These are phyloP conservation scores for Acer saccharum DNA, from an alignment of 345 rosid genomes.

Conservation along the genomic window DNA sequence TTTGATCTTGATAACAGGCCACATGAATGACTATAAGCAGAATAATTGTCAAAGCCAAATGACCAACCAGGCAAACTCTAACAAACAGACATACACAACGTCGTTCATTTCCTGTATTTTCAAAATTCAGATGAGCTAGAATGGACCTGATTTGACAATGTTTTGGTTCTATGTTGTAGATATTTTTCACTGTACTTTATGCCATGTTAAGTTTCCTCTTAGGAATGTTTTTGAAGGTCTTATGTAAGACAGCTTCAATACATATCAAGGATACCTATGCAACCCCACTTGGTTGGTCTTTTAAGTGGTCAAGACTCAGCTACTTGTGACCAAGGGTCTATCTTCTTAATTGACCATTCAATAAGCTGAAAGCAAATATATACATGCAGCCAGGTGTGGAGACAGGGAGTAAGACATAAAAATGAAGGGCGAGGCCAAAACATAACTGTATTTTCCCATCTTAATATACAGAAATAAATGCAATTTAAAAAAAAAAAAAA, in stretches of 20 bases:
- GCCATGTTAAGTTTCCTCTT: not conserved
- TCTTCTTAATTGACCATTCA: not conserved
- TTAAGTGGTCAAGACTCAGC: constrained; percentile 5
- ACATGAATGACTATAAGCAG: not conserved
- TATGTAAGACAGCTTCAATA: not conserved
- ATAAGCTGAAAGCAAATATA: not conserved
- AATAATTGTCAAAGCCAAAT: not conserved
- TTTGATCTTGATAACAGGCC: not conserved
- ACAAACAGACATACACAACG: not conserved
- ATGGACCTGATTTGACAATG: not conserved
- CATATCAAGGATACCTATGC: constrained; percentile 3
- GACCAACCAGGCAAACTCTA: not conserved
- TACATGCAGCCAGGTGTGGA: not conserved
- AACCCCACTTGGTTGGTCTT: not conserved
- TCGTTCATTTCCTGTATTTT: not conserved
- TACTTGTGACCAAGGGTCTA: not conserved
- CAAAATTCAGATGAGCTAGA: not conserved
- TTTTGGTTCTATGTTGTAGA: not conserved
- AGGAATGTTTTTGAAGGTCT: not conserved
- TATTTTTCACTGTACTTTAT: not conserved
- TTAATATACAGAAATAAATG: too few relatives aligned
- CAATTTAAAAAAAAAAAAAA: not conserved
- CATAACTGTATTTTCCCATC: not conserved
- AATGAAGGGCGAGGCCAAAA: not conserved
- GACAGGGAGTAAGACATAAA: not conserved